These are phyloP conservation scores for Phialemoniopsis sp. DNA, from an alignment of 2,329 filamentous ascomycete genomes.

Conservation along the genomic window DNA sequence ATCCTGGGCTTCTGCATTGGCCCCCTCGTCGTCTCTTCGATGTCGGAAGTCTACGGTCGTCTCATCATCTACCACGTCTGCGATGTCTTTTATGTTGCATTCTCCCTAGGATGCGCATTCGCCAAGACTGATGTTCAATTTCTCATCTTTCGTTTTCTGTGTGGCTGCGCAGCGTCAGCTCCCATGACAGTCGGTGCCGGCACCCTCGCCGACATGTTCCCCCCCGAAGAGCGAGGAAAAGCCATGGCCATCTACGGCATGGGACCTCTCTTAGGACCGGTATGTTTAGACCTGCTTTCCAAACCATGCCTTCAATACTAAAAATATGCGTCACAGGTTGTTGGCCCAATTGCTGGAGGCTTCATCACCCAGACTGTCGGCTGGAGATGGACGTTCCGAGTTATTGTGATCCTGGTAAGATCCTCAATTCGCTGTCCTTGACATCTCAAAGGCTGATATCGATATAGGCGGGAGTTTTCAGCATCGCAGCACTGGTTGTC, in stretches of 20 bases:
- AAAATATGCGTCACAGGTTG: neutral
- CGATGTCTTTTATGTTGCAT: slow-evolving; percentile 34
- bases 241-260: slow-evolving; percentile 48
- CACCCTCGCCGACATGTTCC: slow-evolving; percentile 60
- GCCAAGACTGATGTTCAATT: slow-evolving; percentile 43
- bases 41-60: slow-evolving; percentile 59
- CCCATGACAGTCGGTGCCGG: slow-evolving; percentile 62
- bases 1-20: slow-evolving; percentile 60
- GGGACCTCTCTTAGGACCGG: slow-evolving; percentile 18
- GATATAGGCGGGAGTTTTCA: neutral
- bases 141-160: slow-evolving; percentile 55
- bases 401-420: slow-evolving; percentile 29
- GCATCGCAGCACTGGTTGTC: neutral
- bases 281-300: neutral
- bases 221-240: slow-evolving; percentile 48
- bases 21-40: slow-evolving; percentile 52
- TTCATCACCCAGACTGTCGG: slow-evolving; percentile 14
- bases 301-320: no score
- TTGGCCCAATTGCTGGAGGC: neutral
- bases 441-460: slow-evolving; percentile 1
- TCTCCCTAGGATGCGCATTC: slow-evolving; percentile 47
- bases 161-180: slow-evolving; percentile 56
- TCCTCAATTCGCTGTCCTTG: neutral
- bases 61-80: slow-evolving; percentile 34
- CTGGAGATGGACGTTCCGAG: slow-evolving; percentile 46